A percentile compares a stretch with the other conserved stretches of the same genome.
These are phyloP conservation scores for Austroboletus festivus DNA, from an alignment of 768 basidiomycete species.

Conservation along the genomic window DNA sequence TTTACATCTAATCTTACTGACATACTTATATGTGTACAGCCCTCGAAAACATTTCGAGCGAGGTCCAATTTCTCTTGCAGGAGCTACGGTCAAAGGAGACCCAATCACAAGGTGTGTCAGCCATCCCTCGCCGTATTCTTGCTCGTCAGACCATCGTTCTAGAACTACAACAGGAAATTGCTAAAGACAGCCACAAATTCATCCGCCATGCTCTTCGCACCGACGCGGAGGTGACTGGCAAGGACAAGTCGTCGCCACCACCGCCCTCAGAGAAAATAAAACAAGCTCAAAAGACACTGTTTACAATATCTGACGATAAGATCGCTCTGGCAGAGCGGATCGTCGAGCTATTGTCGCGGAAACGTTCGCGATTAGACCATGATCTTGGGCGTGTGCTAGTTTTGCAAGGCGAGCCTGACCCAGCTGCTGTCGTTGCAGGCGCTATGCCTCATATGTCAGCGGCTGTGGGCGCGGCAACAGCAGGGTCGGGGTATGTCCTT, in stretches of 20 bases:
- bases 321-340: conserved; percentile 41
- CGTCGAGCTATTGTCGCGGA: conserved; percentile 42
- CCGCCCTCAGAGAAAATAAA: conserved; percentile 32
- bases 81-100: conserved; percentile 46
- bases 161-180: conserved; percentile 45
- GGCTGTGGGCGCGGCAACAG: conserved; percentile 5
- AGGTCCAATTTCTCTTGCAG: conserved; percentile 45
- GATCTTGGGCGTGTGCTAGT: conserved; percentile 44
- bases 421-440: conserved; percentile 31
- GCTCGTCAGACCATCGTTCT: not conserved
- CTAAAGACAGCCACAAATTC: conserved; percentile 42
- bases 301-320: conserved; percentile 41
- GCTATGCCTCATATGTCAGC: conserved; percentile 23
- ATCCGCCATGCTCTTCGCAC: conserved; percentile 41
- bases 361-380: conserved; percentile 45
- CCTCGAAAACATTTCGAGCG: conserved; percentile 49
- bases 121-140: not conserved
- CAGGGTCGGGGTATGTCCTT: conserved; percentile 28
- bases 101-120: conserved; percentile 37
- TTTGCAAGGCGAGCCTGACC: conserved; percentile 43
- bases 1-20: not conserved
- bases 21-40: conserved; percentile 26
- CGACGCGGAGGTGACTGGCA: conserved; percentile 25
- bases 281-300: conserved; percentile 27
- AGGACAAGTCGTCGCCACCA: conserved; percentile 30